phyloP scores from a whole-genome alignment of 208 protist genomes.

The Trypanosoma mega region DNA sequence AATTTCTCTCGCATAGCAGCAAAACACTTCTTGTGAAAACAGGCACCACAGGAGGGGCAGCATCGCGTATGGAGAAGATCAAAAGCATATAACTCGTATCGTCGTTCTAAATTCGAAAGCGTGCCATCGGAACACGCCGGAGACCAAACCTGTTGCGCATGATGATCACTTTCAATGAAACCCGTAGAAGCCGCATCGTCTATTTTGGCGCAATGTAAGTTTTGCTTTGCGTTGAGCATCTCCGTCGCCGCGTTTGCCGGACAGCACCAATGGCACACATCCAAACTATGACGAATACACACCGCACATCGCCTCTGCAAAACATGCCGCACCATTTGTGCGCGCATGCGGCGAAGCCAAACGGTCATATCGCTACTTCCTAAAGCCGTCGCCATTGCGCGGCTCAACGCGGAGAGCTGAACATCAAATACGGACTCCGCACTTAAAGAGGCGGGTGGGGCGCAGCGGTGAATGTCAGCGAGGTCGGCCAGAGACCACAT shows the following conservation, averaged over 20 bases:
- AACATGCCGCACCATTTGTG: slow-evolving; percentile 29
- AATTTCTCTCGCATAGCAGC: slow-evolving; percentile 7
- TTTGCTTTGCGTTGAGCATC: slow-evolving; percentile 3
- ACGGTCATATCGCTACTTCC: slow-evolving; percentile 11
- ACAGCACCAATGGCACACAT: slow-evolving; percentile 37
- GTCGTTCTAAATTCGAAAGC: neutral
- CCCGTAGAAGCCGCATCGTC: neutral
- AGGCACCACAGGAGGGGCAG: slow-evolving; percentile 29
- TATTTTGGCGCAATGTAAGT: neutral
- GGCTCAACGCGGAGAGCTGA: slow-evolving; percentile 10
- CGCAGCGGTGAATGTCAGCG: slow-evolving; percentile 29
- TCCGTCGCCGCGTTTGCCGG: slow-evolving; percentile 8
- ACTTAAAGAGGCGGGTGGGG: no score
- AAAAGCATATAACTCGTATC: slow-evolving; percentile 24
- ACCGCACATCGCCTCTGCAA: slow-evolving; percentile 10
- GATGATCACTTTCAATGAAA: no score
- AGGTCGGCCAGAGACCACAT: slow-evolving; percentile 43
- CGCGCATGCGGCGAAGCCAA: slow-evolving; percentile 20
- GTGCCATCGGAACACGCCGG: no score
- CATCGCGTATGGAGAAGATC: slow-evolving; percentile 27
- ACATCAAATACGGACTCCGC: neutral
- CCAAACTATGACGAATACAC: slow-evolving; percentile 29
- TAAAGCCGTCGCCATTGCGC: neutral
- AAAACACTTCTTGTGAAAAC: slow-evolving; percentile 33
- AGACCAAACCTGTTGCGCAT: no score